phyloP scores from a whole-genome alignment of 306 rosid genomes.

The Trifolium pratense region DNA sequence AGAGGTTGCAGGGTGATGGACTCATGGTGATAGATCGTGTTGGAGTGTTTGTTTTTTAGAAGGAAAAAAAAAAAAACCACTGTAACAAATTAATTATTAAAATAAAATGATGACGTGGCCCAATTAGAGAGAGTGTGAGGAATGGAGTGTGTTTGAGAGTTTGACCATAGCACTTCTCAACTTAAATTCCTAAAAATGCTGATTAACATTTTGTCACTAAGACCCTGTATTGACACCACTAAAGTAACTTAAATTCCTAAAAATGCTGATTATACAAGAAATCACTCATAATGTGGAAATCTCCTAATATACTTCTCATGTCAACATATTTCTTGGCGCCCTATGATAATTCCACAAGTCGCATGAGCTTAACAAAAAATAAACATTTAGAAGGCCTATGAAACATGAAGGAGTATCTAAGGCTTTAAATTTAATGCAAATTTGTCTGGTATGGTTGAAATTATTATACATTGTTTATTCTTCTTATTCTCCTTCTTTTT shows the following conservation, averaged over 20 bases:
- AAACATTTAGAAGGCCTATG: not conserved
- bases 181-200: conserved; percentile 17
- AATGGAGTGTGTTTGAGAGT: too few relatives aligned
- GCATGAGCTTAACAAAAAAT: conserved; percentile 14
- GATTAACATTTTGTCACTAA: conserved; percentile 4
- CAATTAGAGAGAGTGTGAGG: too few relatives aligned
- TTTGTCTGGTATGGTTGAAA: conserved; percentile 12
- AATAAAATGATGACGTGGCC: too few relatives aligned
- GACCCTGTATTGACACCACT: not conserved
- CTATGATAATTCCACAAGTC: not conserved
- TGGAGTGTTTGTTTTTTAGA: too few relatives aligned
- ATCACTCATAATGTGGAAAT: conserved; percentile 1
- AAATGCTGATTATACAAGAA: conserved; percentile 23
- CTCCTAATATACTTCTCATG: not conserved
- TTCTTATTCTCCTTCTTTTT: conserved; percentile 9
- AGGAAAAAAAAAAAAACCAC: too few relatives aligned
- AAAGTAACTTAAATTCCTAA: conserved; percentile 8
- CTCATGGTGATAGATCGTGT: too few relatives aligned
- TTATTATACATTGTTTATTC: conserved; percentile 6
- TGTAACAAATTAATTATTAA: too few relatives aligned
- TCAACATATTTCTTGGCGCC: conserved; percentile 6
- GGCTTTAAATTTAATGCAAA: not conserved
- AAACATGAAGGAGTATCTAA: conserved; percentile 13
- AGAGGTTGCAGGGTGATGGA: too few relatives aligned
- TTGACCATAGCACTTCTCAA: too few relatives aligned